Evolutionary conservation across 1,284 basidiomycete species (phyloP), one percentile per base, ranked within the genome.

Genomic region (Heterobasidion parviporum): DNA sequence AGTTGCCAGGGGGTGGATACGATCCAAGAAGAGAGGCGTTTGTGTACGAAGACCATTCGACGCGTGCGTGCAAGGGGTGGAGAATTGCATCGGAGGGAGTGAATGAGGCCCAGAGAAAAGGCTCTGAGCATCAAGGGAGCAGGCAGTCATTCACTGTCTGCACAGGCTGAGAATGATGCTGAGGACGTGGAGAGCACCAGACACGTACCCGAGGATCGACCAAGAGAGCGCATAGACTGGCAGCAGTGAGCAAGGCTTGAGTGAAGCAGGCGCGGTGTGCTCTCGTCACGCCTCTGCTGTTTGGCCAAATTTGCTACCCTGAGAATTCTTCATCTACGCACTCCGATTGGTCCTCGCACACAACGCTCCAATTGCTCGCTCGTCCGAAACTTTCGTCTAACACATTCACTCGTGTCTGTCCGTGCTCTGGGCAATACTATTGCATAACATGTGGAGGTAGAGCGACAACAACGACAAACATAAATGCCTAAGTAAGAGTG

Each of bases 111-210:
- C 79, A 77, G 78, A 76, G 79, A 81, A 80, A 83, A 85, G 80
- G 80, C 85, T 82, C 81, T 82, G 72, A 87, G 80, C 87, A 89
- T 89, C 78, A 83, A 87, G 72, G 65, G 69, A 72, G 74, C 77
- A 75, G 76, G 74, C 81, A 83, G 78, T 85, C 87, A 89, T 88
- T 36, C 46, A 59, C 53, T 49, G 47, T 56, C 52, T 38, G 50
- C 18, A 18, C 12, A 48, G 20, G 20, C 14, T 16, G 9, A 45
- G 3, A 18, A 32, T 1, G 2, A 18, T 18, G 14, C 12, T 36
- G 50, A 52, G 10, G 36, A 41, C 33, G n/a, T 33, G 8, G 33
- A 26, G 47, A 20, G n/a, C 9, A 15, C 44, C 44, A 20, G 47
- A 49, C 47, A 49, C 47, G 14, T 49, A 49, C 47, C 47, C 18